Percentiles rank a stretch among this genome's conserved stretches.
These are phyloP conservation scores for Globisporangium takayamanum DNA, from an alignment of 352 stramenopile species.

Conservation along the genomic window DNA sequence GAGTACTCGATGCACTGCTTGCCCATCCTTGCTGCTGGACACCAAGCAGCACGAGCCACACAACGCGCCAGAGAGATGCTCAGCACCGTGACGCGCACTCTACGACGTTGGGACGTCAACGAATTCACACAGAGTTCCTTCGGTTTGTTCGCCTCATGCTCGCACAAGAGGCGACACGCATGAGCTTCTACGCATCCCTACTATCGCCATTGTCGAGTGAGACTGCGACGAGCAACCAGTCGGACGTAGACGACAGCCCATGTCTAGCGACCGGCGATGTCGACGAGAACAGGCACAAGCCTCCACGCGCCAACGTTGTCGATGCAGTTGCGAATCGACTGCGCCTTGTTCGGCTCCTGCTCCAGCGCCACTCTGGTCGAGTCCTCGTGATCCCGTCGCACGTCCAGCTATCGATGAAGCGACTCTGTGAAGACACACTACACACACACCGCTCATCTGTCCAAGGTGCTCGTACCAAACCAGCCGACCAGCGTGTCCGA, in stretches of 20 bases:
- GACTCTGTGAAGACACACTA: conserved; percentile 1
- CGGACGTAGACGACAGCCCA: neutral
- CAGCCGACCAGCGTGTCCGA: neutral
- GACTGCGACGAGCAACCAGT: neutral
- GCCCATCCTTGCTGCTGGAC: conserved; percentile 28
- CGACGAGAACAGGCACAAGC: too few relatives aligned
- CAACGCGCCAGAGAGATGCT: neutral
- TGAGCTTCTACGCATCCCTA: conserved; percentile 24
- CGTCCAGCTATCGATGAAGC: neutral
- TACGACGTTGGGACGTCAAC: neutral
- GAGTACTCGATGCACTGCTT: conserved; percentile 26
- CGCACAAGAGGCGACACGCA: conserved; percentile 21
- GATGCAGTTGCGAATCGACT: conserved; percentile 14
- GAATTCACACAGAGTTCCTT: conserved; percentile 30
- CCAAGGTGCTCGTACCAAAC: neutral
- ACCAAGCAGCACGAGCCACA: neutral
- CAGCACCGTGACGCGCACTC: neutral
- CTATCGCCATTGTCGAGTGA: conserved; percentile 3
- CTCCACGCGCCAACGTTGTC: too few relatives aligned
- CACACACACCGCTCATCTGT: neutral
- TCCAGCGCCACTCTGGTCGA: conserved; percentile 11
- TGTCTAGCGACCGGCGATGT: too few relatives aligned
- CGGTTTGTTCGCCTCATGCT: conserved; percentile 34
- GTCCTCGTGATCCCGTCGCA: neutral
- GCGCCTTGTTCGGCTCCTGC: conserved; percentile 17